Percentiles rank a stretch among this genome's conserved stretches.
These are phyloP conservation scores for Paulownia fortunei DNA, from an alignment of 257 asterid genomes.

Conservation along the genomic window DNA sequence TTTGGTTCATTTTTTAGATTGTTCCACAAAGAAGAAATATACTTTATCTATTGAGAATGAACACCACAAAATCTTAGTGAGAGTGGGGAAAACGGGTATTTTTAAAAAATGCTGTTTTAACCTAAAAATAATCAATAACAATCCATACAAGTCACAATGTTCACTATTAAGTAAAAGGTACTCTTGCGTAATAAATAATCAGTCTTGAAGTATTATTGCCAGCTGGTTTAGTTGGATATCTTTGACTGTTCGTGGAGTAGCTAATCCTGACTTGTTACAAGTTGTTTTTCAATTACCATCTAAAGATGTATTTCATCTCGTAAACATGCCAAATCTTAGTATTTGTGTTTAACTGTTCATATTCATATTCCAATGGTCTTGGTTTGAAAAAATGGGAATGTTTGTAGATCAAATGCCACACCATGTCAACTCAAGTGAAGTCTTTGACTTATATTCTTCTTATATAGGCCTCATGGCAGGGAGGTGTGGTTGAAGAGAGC, in stretches of 20 bases:
- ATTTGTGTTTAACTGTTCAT: neutral
- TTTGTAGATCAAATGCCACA: neutral
- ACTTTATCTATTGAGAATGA: too few species aligned
- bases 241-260: neutral
- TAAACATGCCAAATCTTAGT: neutral
- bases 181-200: too few species aligned
- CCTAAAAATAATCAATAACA: too few species aligned
- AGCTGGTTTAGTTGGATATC: neutral
- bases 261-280: neutral
- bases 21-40: too few species aligned
- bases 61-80: too few species aligned
- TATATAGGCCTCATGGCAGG: constrained; percentile 48
- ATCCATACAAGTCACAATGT: too few species aligned
- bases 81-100: too few species aligned
- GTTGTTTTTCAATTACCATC: neutral
- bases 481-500: constrained; percentile 39
- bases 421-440: neutral
- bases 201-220: too few species aligned
- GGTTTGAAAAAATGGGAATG: neutral
- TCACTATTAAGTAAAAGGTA: too few species aligned
- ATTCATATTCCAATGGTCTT: neutral
- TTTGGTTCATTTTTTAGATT: too few species aligned
- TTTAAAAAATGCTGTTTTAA: too few species aligned
- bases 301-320: neutral
- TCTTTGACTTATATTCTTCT: constrained; percentile 11